Conservation (phyloP, 108 stramenopile species). For the Heterococcus sp. region DNA sequence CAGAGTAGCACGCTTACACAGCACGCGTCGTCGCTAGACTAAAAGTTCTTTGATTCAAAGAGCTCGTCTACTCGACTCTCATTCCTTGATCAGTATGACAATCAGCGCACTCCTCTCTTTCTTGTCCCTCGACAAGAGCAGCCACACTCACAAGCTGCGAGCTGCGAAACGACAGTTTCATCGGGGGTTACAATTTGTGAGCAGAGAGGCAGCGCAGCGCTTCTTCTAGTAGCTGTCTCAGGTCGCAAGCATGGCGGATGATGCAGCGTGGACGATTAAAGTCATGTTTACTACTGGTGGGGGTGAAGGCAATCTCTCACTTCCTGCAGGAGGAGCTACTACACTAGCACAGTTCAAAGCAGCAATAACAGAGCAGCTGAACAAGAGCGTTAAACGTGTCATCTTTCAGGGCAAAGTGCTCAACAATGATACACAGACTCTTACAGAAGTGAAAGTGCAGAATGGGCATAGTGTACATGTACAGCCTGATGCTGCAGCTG, state of each 20-base stretch:
- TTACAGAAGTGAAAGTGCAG: slow-evolving; percentile 10
- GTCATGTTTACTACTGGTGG: background rate
- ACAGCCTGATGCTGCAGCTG: slow-evolving; percentile 1
- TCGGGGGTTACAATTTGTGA: no score
- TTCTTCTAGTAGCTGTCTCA: no score
- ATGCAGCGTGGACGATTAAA: background rate
- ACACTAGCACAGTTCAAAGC: background rate
- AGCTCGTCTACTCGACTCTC: no score
- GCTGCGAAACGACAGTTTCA: no score
- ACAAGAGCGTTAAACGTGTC: slow-evolving; percentile 13
- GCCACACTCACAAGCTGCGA: no score
- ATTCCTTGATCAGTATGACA: no score
- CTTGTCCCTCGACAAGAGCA: no score
- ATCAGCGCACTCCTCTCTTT: no score
- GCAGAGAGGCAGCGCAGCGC: background rate
- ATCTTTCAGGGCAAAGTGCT: slow-evolving; percentile 38
- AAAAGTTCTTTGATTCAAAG: no score
- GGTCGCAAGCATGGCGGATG: background rate
- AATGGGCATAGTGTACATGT: slow-evolving; percentile 30
- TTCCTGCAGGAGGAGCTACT: background rate
- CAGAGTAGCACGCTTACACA: no score
- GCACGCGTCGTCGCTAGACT: no score
- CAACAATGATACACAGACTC: slow-evolving; percentile 31
- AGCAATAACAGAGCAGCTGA: slow-evolving; percentile 6
- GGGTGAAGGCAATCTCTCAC: background rate